These are phyloP conservation scores for Geotrichum fermentans DNA, from an alignment of 1,139 yeast genomes.

Conservation along the genomic window DNA sequence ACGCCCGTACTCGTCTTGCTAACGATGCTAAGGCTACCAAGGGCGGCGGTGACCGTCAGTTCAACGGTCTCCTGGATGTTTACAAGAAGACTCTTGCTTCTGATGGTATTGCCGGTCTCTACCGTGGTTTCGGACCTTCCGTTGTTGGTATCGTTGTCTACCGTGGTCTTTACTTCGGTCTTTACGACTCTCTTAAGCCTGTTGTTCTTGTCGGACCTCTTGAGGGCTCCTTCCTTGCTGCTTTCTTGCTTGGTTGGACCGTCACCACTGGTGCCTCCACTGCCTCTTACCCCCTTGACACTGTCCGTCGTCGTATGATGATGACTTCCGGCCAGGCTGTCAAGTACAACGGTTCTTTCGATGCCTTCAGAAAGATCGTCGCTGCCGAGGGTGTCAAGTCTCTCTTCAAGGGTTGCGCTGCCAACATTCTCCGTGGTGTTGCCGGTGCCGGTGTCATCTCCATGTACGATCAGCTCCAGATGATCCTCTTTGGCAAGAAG, in stretches of 20 bases:
- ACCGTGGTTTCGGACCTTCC: constrained; percentile 82
- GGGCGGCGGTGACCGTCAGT: constrained; percentile 66
- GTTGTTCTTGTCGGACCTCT: constrained; percentile 66
- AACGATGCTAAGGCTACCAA: constrained; percentile 72
- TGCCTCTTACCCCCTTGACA: constrained; percentile 76
- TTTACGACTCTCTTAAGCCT: constrained; percentile 75
- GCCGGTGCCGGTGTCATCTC: constrained; percentile 87
- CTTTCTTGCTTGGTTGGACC: constrained; percentile 74
- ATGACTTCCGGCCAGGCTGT: constrained; percentile 80
- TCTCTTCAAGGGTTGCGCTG: constrained; percentile 83
- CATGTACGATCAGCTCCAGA: constrained; percentile 72
- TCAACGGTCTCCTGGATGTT: constrained; percentile 72
- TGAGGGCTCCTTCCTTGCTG: constrained; percentile 66
- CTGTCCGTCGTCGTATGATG: constrained; percentile 85
- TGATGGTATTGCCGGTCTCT: constrained; percentile 75
- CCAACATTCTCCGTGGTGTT: constrained; percentile 82
- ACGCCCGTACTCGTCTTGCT: constrained; percentile 81
- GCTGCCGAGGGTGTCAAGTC: constrained; percentile 68
- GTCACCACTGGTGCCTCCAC: constrained; percentile 77
- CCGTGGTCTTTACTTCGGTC: constrained; percentile 83
- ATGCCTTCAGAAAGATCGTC: constrained; percentile 65
- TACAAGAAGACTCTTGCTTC: constrained; percentile 71
- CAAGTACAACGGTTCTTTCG: constrained; percentile 70
- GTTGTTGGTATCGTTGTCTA: constrained; percentile 74
- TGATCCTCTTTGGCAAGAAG: constrained; percentile 69